Evolutionary conservation across 1,284 basidiomycete species (phyloP).

Genomic region (Naganishia sp.): DNA sequence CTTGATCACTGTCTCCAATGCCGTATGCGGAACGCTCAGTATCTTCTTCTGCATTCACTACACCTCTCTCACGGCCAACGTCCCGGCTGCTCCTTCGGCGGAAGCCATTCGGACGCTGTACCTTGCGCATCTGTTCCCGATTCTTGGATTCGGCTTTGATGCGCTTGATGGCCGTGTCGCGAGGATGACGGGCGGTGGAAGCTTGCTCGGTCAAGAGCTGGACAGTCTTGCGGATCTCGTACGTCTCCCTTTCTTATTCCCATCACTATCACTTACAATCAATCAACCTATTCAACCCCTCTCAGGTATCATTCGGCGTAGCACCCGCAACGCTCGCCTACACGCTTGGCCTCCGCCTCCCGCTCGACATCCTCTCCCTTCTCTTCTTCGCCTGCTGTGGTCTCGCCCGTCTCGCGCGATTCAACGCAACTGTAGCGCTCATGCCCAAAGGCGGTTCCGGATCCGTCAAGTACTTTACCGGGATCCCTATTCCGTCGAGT

Average conservation of each 20-base stretch:
- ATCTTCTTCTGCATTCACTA: conserved; percentile 84
- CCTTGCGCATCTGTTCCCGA: conserved; percentile 81
- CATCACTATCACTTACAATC: neutral
- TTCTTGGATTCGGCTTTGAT: conserved; percentile 97
- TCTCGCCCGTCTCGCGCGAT: conserved; percentile 90
- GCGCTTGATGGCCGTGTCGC: conserved; percentile 98
- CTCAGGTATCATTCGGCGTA: conserved; percentile 94
- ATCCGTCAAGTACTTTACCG: conserved; percentile 94
- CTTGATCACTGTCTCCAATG: conserved; percentile 99
- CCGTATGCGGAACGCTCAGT: conserved; percentile 95
- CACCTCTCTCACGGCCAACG: conserved; percentile 79
- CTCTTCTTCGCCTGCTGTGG: conserved; percentile 94
- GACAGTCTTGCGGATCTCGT: conserved; percentile 95
- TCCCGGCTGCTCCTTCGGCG: conserved; percentile 41
- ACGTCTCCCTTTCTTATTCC: conserved; percentile 43
- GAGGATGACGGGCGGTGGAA: conserved; percentile 90
- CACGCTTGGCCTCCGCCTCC: conserved; percentile 82
- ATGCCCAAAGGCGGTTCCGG: conserved; percentile 85
- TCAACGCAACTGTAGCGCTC: conserved; percentile 96
- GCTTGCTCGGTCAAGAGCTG: conserved; percentile 97
- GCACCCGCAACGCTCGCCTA: conserved; percentile 93
- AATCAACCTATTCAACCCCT: too few species aligned
- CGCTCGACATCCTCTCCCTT: conserved; percentile 82
- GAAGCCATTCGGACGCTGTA: conserved; percentile 60
- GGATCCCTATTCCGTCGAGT: conserved; percentile 92